Base-by-base conservation (phyloP, 768 basidiomycete species). In the Xerocomellus intermedius region DNA sequence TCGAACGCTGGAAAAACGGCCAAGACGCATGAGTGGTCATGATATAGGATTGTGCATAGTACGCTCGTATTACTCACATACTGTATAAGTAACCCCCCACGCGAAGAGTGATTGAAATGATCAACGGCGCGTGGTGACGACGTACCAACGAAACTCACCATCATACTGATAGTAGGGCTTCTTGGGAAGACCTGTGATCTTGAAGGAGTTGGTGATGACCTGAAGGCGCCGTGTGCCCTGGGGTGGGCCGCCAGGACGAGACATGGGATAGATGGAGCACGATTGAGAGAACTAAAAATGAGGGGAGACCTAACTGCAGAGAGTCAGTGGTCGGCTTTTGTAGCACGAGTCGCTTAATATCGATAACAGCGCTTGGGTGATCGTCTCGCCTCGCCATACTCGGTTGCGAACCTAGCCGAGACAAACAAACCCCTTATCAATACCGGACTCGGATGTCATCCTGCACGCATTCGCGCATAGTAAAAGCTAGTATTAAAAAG, bases 151-250 rank as follows among this genome's bases (percentile, higher is more conserved):
- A 35, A 58, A 30, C 57, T 64, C 50, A 74, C 71, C 71, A 26
- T 72, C 71, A 36, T 72, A 74, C 13, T 74, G 73, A 41, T 60
- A 59, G 2, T 73, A 72, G 0, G 19, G 0, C 6, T 57, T 67
- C 22, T 26, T 52, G 0, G 74, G 74, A 13, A 73, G 58, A 0
- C 59, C 54, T 0, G 58, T 62, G 19, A 75, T 62, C 46, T 65
- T 66, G 52, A 69, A 75, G 0, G 69, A 72, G 30, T 75, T 75
- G 0, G 74, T 75, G 0, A 48, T 14, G 4, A 75, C 74, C n/a
- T 59, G 57, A 26, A 70, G 58, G 7, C 55, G 59, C 2, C 58
- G 50, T 4, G 49, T 5, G 36, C 55, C 57, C 17, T 62, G 59
- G n/a, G 52, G 50, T 21, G 65, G 51, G 26, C 60, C 60, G 22